Base-by-base conservation (phyloP, 2,329 filamentous ascomycete genomes). In the Phaeophleospora eucalypticola region DNA sequence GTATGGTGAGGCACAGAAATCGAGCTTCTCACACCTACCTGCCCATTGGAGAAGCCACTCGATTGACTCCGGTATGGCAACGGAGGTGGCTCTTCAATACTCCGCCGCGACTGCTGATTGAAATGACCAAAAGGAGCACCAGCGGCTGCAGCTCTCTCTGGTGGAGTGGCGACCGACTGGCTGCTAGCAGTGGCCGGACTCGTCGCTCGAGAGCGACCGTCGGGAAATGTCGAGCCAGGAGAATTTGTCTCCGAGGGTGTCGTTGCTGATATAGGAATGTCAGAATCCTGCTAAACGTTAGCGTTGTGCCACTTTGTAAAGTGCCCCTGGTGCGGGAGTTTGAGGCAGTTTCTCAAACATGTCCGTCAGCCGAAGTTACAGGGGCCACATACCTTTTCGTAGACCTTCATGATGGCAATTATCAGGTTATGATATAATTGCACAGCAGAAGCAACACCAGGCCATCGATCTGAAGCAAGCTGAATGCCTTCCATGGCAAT, bases 391-490 rank as follows among this genome's bases (percentile, higher is more conserved):
- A 75, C 72, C 54, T 74, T 79, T 52, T 90, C 84, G 67, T 95
- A 98, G 58, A 89, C 89, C 65, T 88, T 89, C 60, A 97, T 74
- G 60, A 90, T 95, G 10, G 90, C 89, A 48, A 80, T 81, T 39
- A 91, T 84, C 41, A 98, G 81, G 53, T 88, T 89, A n/a, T 80
- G 77, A 63, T 96, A 97, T 10, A 97, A 79, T 58, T 93, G 82
- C 8, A 88, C 82, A 2, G 90, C 89, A 14, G 89, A 86, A 33
- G 83, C 80, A 1, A 91, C 89, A 9, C 91, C 93, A 0, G 93
- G 93, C 93, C 93, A 97, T 50, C 90, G 79, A 61, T 91, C 86
- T 0, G 87, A 86, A 47, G 88, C 90, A 46, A 85, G 80, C 48
- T 84, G 79, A 50, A 97, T 84, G 3, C 87, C 85, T 43, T 90